Percentiles rank a stretch among this genome's conserved stretches.
These are phyloP conservation scores for Didymella glomerata DNA, from an alignment of 2,329 filamentous ascomycete genomes.

Conservation along the genomic window DNA sequence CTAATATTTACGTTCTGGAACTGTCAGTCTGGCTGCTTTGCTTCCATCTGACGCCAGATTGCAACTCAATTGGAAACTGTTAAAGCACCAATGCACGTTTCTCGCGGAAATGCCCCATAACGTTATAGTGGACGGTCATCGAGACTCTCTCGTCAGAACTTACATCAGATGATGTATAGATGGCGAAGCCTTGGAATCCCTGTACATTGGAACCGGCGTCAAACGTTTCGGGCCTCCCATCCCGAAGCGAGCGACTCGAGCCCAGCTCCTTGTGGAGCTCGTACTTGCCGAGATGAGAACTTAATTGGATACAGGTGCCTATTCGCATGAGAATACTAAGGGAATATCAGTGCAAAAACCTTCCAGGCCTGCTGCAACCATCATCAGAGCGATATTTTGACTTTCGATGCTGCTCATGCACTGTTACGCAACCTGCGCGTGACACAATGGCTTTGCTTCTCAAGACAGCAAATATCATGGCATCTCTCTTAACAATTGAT, in stretches of 20 bases:
- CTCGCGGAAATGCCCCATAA: not conserved
- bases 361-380: too few relatives aligned
- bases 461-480: not conserved
- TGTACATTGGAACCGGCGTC: not conserved
- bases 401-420: not conserved
- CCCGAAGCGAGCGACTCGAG: not conserved
- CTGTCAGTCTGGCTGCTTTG: too few relatives aligned
- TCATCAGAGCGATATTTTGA: not conserved
- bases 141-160: not conserved
- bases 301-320: too few relatives aligned
- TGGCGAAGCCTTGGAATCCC: not conserved
- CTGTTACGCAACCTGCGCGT: not conserved
- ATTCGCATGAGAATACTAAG: too few relatives aligned
- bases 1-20: too few relatives aligned
- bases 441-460: not conserved
- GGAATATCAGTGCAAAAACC: not conserved
- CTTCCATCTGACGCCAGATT: too few relatives aligned
- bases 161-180: not conserved
- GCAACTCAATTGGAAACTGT: too few relatives aligned
- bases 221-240: not conserved
- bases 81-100: too few relatives aligned
- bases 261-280: not conserved
- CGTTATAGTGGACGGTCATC: not conserved
- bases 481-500: not conserved
- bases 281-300: not conserved